A percentile compares a stretch with the other conserved stretches of the same genome.
Conservation (phyloP, 495 filamentous ascomycete genomes). For the Cudoniella acicularis region DNA sequence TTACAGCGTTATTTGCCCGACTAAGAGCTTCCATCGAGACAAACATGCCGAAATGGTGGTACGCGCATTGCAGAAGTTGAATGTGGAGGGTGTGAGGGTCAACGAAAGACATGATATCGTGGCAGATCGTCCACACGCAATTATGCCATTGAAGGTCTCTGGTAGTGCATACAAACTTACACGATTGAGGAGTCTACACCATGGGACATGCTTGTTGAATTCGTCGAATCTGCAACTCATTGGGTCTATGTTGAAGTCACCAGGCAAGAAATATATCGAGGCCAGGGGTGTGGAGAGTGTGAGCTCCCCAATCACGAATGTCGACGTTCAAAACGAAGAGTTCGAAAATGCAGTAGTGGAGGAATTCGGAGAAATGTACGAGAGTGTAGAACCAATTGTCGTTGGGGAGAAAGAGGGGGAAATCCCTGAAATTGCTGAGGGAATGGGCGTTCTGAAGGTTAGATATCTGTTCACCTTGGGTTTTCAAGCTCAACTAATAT, state of each 20-base stretch:
- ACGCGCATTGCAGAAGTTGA: constrained; percentile 60
- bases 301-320: constrained; percentile 77
- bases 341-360: constrained; percentile 50
- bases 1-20: constrained; percentile 84
- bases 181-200: constrained; percentile 72
- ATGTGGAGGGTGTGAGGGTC: constrained; percentile 52
- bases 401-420: constrained; percentile 45
- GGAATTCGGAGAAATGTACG: constrained; percentile 55
- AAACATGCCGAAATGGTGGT: constrained; percentile 90
- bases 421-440: constrained; percentile 39
- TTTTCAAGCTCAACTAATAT: constrained; percentile 7
- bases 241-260: constrained; percentile 62
- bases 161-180: constrained; percentile 94
- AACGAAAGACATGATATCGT: constrained; percentile 95
- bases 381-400: constrained; percentile 17
- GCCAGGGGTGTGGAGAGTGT: constrained; percentile 93
- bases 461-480: no score
- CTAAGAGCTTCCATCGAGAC: constrained; percentile 69
- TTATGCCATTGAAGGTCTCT: constrained; percentile 66
- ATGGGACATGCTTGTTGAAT: constrained; percentile 81
- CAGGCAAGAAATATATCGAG: constrained; percentile 67
- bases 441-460: no score
- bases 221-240: constrained; percentile 67
- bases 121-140: constrained; percentile 43
- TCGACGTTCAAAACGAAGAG: constrained; percentile 40